A percentile compares a stretch with the other conserved stretches of the same genome.
Evolutionary conservation across 768 basidiomycete genomes (phyloP).

Genomic region (Saitozyma sp.): DNA sequence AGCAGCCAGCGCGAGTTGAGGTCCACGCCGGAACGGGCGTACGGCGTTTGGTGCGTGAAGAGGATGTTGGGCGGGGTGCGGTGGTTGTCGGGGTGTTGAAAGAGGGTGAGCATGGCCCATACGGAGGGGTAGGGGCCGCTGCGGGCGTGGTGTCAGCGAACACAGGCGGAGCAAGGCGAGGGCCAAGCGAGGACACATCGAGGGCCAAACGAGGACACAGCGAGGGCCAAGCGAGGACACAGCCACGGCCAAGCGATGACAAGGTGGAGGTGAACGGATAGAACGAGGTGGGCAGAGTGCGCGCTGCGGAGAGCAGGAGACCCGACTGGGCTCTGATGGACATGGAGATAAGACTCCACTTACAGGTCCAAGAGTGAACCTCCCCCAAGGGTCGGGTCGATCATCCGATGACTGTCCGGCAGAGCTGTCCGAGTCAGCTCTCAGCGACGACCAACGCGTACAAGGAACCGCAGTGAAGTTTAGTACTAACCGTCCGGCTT

Average conservation of each 20-base stretch:
- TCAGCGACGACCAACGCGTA: too few species aligned
- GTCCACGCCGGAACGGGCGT: slow-evolving; percentile 73
- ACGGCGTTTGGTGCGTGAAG: slow-evolving; percentile 72
- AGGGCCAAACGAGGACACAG: neutral
- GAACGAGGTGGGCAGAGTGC: neutral
- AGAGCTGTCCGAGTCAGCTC: slow-evolving; percentile 50
- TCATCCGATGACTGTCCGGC: slow-evolving; percentile 69
- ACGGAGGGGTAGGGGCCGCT: slow-evolving; percentile 32
- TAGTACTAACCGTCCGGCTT: slow-evolving; percentile 62
- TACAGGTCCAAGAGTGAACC: slow-evolving; percentile 82
- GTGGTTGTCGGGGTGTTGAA: slow-evolving; percentile 73
- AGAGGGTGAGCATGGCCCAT: slow-evolving; percentile 75
- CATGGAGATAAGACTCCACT: slow-evolving; percentile 33
- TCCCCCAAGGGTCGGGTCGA: slow-evolving; percentile 79
- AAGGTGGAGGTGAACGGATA: neutral
- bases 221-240: neutral
- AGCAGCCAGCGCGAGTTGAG: slow-evolving; percentile 72
- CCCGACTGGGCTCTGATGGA: too few species aligned
- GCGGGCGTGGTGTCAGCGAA: neutral
- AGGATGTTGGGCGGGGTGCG: slow-evolving; percentile 61
- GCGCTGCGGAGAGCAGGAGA: too few species aligned
- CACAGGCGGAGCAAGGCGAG: too few species aligned
- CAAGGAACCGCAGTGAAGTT: too few species aligned
- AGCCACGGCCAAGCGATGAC: neutral
- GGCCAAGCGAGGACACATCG: too few species aligned